phyloP scores from a whole-genome alignment of 2,329 filamentous ascomycete species.

The Cladosporium cucumerinum region DNA sequence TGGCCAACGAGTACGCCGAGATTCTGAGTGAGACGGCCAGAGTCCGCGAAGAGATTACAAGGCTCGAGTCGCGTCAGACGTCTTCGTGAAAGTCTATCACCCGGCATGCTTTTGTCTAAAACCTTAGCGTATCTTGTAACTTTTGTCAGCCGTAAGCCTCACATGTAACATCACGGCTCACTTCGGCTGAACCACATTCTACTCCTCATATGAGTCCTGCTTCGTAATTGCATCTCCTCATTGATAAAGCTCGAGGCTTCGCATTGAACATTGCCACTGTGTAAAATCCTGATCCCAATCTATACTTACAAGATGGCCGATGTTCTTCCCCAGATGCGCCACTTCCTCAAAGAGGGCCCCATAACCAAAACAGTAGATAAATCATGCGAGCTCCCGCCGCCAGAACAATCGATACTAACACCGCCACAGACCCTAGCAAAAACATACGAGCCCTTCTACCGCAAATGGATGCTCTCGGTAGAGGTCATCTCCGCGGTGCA shows the following conservation, averaged over 20 bases:
- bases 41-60: conserved; percentile 34
- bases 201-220: background rate
- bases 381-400: background rate
- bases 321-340: background rate
- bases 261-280: background rate
- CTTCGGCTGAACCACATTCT: background rate
- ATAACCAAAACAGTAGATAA: background rate
- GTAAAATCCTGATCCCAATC: background rate
- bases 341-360: background rate
- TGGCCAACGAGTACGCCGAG: conserved; percentile 40
- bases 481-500: background rate
- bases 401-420: background rate
- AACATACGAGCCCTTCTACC: conserved; percentile 6
- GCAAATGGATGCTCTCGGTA: background rate
- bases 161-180: background rate
- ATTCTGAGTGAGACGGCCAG: conserved; percentile 26
- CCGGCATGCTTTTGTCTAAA: background rate
- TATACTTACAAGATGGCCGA: background rate
- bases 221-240: background rate
- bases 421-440: background rate
- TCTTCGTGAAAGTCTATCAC: background rate
- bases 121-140: background rate
- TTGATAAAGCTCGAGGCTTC: background rate
- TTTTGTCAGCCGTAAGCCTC: background rate
- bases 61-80: background rate